These are phyloP conservation scores for Carex myosuroides DNA, from an alignment of 176 grass and related monocot species.

Conservation along the genomic window DNA sequence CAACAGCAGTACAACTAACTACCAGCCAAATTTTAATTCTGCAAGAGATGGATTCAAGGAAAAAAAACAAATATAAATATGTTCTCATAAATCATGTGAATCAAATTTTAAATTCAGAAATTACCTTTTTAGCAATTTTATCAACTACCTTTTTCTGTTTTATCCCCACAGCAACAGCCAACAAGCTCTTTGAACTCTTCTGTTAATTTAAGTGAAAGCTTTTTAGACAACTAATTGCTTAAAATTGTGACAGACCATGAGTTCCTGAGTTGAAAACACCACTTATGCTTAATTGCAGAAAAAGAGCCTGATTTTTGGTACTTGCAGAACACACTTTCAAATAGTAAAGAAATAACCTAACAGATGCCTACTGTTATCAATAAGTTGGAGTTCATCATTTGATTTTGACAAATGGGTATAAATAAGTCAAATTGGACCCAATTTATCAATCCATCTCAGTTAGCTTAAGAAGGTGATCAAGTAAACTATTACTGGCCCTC, in stretches of 20 bases:
- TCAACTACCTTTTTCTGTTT: conserved; percentile 61
- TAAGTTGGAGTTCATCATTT: too few species aligned
- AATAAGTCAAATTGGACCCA: not conserved
- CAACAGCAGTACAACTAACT: not conserved
- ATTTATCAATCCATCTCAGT: not conserved
- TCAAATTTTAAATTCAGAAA: not conserved
- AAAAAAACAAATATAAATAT: not conserved
- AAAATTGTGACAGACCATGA: not conserved
- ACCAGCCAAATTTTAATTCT: not conserved
- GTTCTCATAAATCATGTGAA: not conserved
- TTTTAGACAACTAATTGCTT: not conserved
- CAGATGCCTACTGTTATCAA: not conserved
- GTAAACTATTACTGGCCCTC: not conserved
- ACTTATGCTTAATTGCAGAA: not conserved
- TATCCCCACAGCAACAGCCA: conserved; percentile 65
- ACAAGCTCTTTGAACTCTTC: conserved; percentile 44
- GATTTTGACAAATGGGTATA: not conserved
- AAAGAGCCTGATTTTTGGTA: not conserved
- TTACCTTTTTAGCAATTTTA: conserved; percentile 71
- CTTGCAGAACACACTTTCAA: not conserved
- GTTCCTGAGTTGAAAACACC: not conserved
- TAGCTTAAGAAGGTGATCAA: not conserved
- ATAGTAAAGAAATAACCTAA: not conserved
- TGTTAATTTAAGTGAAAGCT: not conserved
- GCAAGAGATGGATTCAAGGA: not conserved